Evolutionary conservation across 129 eudicot species (phyloP).

Genomic region (Artemisia argyi): DNA sequence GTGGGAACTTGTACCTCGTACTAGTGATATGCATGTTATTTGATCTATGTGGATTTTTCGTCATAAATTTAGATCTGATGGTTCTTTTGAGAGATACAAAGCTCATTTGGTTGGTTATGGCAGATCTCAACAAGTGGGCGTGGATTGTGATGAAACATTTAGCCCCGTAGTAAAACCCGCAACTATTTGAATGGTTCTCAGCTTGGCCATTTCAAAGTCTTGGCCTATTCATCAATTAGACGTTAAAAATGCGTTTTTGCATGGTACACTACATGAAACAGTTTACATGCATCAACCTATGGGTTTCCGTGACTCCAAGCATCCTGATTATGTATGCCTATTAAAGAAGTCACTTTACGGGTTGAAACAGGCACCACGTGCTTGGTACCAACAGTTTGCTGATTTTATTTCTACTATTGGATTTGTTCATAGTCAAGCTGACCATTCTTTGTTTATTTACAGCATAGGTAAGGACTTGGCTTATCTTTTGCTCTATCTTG

Average conservation of each 20-base stretch:
- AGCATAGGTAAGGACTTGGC: not conserved
- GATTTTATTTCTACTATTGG: not conserved
- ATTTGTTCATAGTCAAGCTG: not conserved
- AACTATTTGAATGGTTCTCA: no score
- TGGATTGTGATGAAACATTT: no score
- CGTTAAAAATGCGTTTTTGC: not conserved
- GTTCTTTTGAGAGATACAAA: no score
- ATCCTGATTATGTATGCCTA: not conserved
- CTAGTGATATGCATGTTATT: slow-evolving; percentile 6
- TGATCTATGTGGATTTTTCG: not conserved
- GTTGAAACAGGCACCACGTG: not conserved
- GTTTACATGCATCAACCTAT: not conserved
- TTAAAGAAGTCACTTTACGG: not conserved
- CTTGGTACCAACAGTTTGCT: not conserved
- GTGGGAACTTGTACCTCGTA: slow-evolving; percentile 3
- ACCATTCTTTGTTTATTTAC: not conserved
- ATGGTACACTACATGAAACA: not conserved
- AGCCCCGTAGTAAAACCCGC: no score
- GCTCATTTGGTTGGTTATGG: no score
- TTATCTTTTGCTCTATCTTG: not conserved
- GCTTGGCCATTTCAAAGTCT: no score
- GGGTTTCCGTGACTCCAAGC: not conserved
- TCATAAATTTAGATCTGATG: no score
- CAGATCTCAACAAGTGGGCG: no score
- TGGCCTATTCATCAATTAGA: no score